Base-by-base conservation (phyloP, 257 asterid genomes). In the Galeopsis tetrahit region DNA sequence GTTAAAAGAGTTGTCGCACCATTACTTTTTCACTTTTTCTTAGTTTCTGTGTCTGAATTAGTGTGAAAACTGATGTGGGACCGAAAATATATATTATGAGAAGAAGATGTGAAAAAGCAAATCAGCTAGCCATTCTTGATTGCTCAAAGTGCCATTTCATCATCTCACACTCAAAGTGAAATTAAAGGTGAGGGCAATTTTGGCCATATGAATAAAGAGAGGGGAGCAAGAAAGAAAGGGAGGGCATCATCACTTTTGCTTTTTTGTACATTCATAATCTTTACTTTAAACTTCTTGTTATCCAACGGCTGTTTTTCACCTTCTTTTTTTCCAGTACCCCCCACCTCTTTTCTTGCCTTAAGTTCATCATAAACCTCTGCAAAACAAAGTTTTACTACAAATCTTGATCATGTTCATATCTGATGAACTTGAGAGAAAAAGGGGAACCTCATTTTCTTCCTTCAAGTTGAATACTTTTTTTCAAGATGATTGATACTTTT, bases 101-200 rank as follows among this genome's bases (percentile, higher is more conserved):
- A 78, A 10, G n/a, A 10, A 59, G 55, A 68, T 75, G 81, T 69
- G 77, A 80, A 68, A 68, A 58, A 76, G 73, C 82, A 88, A 81
- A 82, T 77, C 85, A 84, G 79, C 13, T 9, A 42, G 13, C 87
- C 79, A 84, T 77, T 82, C 87, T 86, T 76, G 82, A 84, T 82
- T 85, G 87, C 79, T 79, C 78, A 87, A 88, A 87, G 89, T 85
- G 87, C 85, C 79, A 85, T 80, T 87, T 81, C 95, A 90, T 87
- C 89, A 86, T 76, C 88, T 86, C 88, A 73, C 86, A 87, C 90
- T 83, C 85, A 83, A 84, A 85, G 56, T 74, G 70, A 67, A 63
- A 73, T 78, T 84, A 86, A 92, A 90, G 96, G 56, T 77, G 76
- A 74, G 63, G 84, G 52, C 85, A 75, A 61, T 35, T 34, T 35